A percentile compares a stretch with the other conserved stretches of the same genome.
phyloP scores from a whole-genome alignment of 208 protist species.

The Leishmania gerbilli region DNA sequence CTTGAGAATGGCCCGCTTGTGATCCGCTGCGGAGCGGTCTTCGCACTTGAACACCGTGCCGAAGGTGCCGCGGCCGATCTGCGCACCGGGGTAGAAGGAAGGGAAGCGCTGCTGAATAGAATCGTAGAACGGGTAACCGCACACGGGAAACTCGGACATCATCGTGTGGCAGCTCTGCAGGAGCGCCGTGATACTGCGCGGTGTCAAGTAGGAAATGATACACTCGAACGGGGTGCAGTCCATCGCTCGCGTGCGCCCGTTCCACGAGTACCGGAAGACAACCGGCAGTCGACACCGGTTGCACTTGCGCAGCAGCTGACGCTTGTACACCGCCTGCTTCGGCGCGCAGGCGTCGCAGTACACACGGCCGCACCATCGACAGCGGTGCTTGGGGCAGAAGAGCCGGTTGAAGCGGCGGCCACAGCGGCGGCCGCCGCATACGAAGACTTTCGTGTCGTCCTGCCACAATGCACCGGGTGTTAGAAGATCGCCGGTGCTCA shows the following conservation, averaged over 20 bases:
- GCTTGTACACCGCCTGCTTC: constrained; percentile 8
- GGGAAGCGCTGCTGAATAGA: constrained; percentile 68
- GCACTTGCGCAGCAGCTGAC: constrained; percentile 44
- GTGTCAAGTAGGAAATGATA: constrained; percentile 66
- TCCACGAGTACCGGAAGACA: constrained; percentile 55
- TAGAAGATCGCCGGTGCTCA: constrained; percentile 26
- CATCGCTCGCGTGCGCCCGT: constrained; percentile 25
- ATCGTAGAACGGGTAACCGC: constrained; percentile 39
- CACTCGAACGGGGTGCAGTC: constrained; percentile 38
- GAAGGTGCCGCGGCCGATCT: constrained; percentile 64
- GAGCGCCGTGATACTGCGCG: constrained; percentile 42
- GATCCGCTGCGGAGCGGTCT: constrained; percentile 41
- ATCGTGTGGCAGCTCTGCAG: constrained; percentile 69
- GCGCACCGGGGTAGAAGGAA: constrained; percentile 61
- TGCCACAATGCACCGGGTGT: constrained; percentile 47
- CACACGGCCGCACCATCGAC: constrained; percentile 77
- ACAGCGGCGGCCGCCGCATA: constrained; percentile 30
- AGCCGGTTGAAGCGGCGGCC: constrained; percentile 39
- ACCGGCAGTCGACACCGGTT: constrained; percentile 61
- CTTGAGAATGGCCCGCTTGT: constrained; percentile 62
- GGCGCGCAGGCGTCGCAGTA: constrained; percentile 78
- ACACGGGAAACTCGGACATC: constrained; percentile 54
- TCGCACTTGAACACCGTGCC: constrained; percentile 81
- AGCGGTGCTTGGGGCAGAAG: constrained; percentile 68
- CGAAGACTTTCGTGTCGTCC: constrained; percentile 32